Evolutionary conservation across 139 green algal genomes (phyloP), one percentile per base, ranked within the genome.

Genomic region (Yamagishiella unicocca): DNA sequence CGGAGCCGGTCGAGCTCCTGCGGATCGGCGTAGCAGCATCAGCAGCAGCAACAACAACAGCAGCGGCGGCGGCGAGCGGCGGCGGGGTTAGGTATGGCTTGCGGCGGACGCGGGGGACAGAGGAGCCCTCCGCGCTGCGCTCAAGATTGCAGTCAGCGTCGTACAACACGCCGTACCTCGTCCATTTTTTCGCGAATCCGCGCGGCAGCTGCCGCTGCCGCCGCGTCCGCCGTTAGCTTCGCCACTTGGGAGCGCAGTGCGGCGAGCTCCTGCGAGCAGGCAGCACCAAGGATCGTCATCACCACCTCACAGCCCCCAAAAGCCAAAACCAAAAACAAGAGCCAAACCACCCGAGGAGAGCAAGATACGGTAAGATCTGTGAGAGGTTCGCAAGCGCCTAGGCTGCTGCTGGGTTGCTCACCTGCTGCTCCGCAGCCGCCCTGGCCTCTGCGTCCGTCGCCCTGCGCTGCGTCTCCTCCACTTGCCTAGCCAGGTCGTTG

Each of bases 1-100:
- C 74, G 68, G 50, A 92, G 42, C 45, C 83, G 42, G 14, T 89
- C 82, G 24, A 91, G 62, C 58, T 91, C 87, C 87, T 91, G 82
- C 61, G 35, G 25, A 50, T n/a, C n/a, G n/a, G n/a, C n/a, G n/a
- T n/a, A n/a, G n/a, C n/a, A n/a, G n/a, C n/a, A n/a, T n/a, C n/a
- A n/a, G n/a, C n/a, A n/a, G n/a, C n/a, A n/a, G n/a, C n/a, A n/a
- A n/a, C n/a, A n/a, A n/a, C n/a, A n/a, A n/a, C n/a, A n/a, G n/a
- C n/a, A n/a, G n/a, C n/a, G n/a, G n/a, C n/a, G n/a, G n/a, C n/a
- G n/a, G n/a, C n/a, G n/a, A n/a, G n/a, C n/a, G n/a, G n/a, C n/a
- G n/a, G n/a, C n/a, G n/a, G n/a, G n/a, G n/a, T n/a, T n/a, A n/a
- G n/a, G n/a, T n/a, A n/a, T n/a, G n/a, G n/a, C n/a, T n/a, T n/a